Evolutionary conservation across 192 early-diverging fungal species (phyloP), one percentile per base, ranked within the genome.

Genomic region (Spinellus fusiger): DNA sequence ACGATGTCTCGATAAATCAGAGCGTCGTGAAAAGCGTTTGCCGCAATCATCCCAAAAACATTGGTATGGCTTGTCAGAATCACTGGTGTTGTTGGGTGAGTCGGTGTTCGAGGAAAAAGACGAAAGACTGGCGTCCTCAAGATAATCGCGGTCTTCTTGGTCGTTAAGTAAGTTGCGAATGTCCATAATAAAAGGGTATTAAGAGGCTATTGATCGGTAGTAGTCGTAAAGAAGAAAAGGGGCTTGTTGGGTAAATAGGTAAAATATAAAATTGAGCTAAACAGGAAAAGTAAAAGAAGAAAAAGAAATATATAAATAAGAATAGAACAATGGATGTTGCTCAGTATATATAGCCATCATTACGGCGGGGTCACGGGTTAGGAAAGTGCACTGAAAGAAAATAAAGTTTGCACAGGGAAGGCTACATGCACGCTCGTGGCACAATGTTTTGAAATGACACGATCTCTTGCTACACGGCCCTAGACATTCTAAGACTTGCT

Each of bases 1-100:
- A 29, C 71, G 54, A 65, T 85, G 83, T 53, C 80, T 63, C 1
- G 77, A 73, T 6, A 85, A 65, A 57, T 85, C 80, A 0, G 77
- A 80, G 9, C 77, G 68, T 57, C 79, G 65, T 15, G 82, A 79
- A 62, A 84, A 84, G 9, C 74, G 46, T 56, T 80, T 81, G 44
- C 37, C 35, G 53, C 82, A 84, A 49, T 68, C 66, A 37, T 46
- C 25, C 77, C 77, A 79, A 27, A 44, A 55, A 47, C 77, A 79
- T 44, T 60, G 68, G 34, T 71, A 75, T 18, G 77, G 77, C 20
- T 70, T 70, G 12, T 77, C 73, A 37, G 23, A 18, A 28, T 49
- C 47, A 27, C 26, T 22, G 13, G 35, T 22, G 15, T n/a, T 26
- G 33, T 13, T 50, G 16, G 49, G 47, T 51, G 59, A 61, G 25